phyloP scores from a whole-genome alignment of 352 stramenopile genomes.

The Globisporangium spinosum region DNA sequence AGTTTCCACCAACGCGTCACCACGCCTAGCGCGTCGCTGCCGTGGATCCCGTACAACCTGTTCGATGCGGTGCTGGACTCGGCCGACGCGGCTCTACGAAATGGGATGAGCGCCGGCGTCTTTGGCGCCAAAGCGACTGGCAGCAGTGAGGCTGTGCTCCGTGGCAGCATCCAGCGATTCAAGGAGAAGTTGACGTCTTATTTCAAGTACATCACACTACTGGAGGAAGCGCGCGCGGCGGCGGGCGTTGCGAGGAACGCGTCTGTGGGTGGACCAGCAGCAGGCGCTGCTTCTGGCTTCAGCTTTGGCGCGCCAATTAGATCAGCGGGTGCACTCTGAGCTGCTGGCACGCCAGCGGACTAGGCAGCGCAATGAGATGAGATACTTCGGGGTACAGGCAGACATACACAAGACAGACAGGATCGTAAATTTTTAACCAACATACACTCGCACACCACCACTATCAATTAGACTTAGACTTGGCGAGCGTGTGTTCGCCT shows the following conservation, averaged over 20 bases:
- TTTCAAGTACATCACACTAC: constrained; percentile 40
- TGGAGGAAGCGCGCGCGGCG: constrained; percentile 55
- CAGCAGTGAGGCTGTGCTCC: constrained; percentile 19
- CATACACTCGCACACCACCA: not conserved
- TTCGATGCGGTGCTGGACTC: constrained; percentile 61
- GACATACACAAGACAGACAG: not conserved
- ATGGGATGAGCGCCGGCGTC: constrained; percentile 2
- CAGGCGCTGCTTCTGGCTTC: not conserved
- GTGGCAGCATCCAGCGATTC: constrained; percentile 31
- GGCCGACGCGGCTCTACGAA: constrained; percentile 32
- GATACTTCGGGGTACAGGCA: not conserved
- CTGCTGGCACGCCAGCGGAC: not conserved
- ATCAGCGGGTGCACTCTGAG: constrained; percentile 7
- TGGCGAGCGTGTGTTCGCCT: too few species aligned
- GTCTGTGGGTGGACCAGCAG: constrained; percentile 7
- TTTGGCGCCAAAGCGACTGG: not conserved
- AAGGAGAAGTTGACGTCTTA: constrained; percentile 45
- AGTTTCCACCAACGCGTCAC: constrained; percentile 39
- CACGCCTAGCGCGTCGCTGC: constrained; percentile 23
- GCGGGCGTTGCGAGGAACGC: constrained; percentile 34
- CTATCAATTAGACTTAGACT: not conserved
- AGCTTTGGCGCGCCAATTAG: constrained; percentile 14
- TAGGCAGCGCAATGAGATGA: not conserved
- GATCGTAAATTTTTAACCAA: not conserved
- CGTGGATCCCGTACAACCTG: constrained; percentile 70